Evolutionary conservation across 306 rosid genomes (phyloP).

Genomic region (Vigna angularis): DNA sequence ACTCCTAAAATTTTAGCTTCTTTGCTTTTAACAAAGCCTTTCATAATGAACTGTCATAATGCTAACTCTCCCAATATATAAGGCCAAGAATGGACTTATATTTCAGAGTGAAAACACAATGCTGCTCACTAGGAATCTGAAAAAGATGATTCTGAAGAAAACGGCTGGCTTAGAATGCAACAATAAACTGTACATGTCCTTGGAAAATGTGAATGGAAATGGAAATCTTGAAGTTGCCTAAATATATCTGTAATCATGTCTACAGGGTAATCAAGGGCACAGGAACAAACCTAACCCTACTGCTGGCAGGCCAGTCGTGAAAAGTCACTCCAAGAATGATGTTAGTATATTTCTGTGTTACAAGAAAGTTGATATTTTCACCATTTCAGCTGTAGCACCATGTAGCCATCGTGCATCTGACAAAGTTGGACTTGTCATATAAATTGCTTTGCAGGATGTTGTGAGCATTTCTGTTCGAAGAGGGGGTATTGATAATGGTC

Average conservation of each 20-base stretch:
- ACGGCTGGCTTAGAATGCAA: neutral
- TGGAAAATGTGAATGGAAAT: slow-evolving; percentile 27
- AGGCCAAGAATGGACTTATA: slow-evolving; percentile 12
- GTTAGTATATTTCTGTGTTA: slow-evolving; percentile 54
- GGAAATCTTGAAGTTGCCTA: slow-evolving; percentile 6
- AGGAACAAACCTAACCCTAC: slow-evolving; percentile 44
- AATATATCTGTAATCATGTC: slow-evolving; percentile 34
- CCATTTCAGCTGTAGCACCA: slow-evolving; percentile 22
- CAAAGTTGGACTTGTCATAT: slow-evolving; percentile 19
- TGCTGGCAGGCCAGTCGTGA: slow-evolving; percentile 57
- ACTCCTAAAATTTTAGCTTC: slow-evolving; percentile 8
- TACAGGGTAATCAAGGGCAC: slow-evolving; percentile 59
- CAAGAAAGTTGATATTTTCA: slow-evolving; percentile 1
- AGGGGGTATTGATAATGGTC: slow-evolving; percentile 77
- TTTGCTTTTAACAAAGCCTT: slow-evolving; percentile 15
- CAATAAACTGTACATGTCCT: neutral
- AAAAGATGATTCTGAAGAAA: neutral
- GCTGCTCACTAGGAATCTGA: neutral
- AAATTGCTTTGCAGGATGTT: slow-evolving; percentile 59
- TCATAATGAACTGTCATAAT: neutral
- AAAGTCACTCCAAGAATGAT: slow-evolving; percentile 64
- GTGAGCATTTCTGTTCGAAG: slow-evolving; percentile 62
- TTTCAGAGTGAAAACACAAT: neutral
- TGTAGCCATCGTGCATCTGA: slow-evolving; percentile 27
- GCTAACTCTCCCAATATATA: neutral